A percentile compares a stretch with the other conserved stretches of the same genome.
These are phyloP conservation scores for Metschnikowia corniflorae DNA, from an alignment of 805 yeast genomes.

Conservation along the genomic window DNA sequence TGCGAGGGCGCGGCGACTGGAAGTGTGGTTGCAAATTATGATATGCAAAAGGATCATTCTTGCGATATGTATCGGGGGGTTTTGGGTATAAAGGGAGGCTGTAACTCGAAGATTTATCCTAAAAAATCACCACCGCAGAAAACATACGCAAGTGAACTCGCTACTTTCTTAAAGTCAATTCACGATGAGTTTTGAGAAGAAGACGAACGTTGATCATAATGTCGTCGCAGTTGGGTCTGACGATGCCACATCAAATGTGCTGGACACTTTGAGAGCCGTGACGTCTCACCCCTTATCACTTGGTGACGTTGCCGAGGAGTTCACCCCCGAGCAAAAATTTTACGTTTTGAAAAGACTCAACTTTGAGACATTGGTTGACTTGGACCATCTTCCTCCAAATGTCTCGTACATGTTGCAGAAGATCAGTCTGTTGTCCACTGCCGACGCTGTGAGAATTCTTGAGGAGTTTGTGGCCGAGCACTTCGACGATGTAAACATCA, in stretches of 20 bases:
- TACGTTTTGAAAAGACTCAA: conserved; percentile 27
- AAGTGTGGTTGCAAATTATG: too few species aligned
- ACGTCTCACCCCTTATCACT: conserved; percentile 23
- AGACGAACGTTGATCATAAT: not conserved
- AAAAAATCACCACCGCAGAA: too few species aligned
- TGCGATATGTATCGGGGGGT: too few species aligned
- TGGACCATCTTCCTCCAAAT: conserved; percentile 30
- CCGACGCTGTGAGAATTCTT: conserved; percentile 1
- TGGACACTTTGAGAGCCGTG: too few species aligned
- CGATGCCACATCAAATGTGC: conserved; percentile 1
- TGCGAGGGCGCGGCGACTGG: too few species aligned
- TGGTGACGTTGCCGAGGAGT: conserved; percentile 22
- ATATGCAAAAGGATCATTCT: too few species aligned
- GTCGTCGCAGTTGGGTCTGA: too few species aligned
- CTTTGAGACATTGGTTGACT: conserved; percentile 22
- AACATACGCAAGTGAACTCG: too few species aligned
- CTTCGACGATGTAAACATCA: conserved; percentile 1
- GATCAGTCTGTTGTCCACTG: not conserved
- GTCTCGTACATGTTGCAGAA: conserved; percentile 18
- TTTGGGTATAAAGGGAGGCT: too few species aligned
- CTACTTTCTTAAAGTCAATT: too few species aligned
- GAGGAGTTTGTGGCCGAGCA: not conserved
- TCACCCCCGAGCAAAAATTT: conserved; percentile 26
- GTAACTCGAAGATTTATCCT: too few species aligned
- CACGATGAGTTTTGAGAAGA: too few species aligned